Evolutionary conservation across 345 rosid species (phyloP).

Genomic region (Salix dunnii): DNA sequence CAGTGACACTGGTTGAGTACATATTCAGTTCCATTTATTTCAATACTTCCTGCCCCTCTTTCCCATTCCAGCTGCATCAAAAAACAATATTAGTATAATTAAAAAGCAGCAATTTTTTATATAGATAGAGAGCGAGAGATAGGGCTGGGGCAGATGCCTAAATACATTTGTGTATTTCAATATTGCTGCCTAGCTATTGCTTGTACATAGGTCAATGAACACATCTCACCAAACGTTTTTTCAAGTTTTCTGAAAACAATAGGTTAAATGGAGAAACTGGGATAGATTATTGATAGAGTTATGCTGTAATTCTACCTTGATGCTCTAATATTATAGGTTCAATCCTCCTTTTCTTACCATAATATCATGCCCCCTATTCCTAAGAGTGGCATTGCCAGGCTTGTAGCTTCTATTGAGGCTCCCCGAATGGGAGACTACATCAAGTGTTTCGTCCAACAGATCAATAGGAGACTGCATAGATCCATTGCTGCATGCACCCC

Average conservation of each 20-base stretch:
- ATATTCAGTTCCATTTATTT: conserved; percentile 43
- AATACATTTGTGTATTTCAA: too few species aligned
- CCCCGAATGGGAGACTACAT: conserved; percentile 44
- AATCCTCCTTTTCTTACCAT: conserved; percentile 40
- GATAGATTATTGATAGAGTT: too few species aligned
- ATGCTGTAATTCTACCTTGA: not conserved
- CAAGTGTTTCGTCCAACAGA: conserved; percentile 49
- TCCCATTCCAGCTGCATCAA: conserved; percentile 49
- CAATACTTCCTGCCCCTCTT: conserved; percentile 41
- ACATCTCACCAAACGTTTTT: not conserved
- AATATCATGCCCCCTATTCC: conserved; percentile 84
- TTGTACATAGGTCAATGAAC: not conserved
- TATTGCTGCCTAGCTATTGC: not conserved
- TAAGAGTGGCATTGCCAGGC: conserved; percentile 53
- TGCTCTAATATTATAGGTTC: not conserved
- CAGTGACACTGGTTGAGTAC: conserved; percentile 49
- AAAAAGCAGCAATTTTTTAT: not conserved
- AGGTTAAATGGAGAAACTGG: not conserved
- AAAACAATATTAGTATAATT: not conserved
- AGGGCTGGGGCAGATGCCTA: too few species aligned
- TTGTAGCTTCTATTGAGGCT: conserved; percentile 49
- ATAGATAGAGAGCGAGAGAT: too few species aligned
- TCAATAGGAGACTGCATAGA: conserved; percentile 84
- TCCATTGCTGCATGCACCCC: conserved; percentile 65
- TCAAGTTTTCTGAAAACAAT: not conserved